A percentile compares a stretch with the other conserved stretches of the same genome.
These are phyloP conservation scores for Paracorniculantispora psalliotae DNA, from an alignment of 2,329 filamentous ascomycete species.

Conservation along the genomic window DNA sequence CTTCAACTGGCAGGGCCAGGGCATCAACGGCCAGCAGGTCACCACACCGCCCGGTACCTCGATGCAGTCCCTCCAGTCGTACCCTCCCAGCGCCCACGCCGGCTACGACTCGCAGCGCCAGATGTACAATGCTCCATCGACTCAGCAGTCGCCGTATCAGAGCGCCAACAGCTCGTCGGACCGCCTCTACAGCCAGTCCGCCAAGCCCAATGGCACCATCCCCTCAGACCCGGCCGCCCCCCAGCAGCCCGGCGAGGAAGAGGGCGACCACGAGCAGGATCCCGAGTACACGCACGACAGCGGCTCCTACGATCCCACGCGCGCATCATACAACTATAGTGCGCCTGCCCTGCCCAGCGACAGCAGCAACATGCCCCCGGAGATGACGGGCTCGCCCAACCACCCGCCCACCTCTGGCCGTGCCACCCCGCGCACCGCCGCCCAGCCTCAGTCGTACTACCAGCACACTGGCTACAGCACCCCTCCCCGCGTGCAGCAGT, in stretches of 20 bases:
- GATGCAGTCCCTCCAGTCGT: constrained; percentile 74
- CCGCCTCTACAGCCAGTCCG: constrained; percentile 62
- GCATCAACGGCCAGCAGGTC: constrained; percentile 62
- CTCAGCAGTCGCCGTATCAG: constrained; percentile 68
- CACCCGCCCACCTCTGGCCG: constrained; percentile 78
- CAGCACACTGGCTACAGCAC: constrained; percentile 68
- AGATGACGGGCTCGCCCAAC: constrained; percentile 75
- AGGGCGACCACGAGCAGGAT: constrained; percentile 69
- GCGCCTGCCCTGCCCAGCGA: constrained; percentile 62
- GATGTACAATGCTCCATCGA: constrained; percentile 68
- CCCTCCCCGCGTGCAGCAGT: constrained; percentile 63
- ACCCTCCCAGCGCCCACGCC: constrained; percentile 59
- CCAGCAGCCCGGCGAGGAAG: constrained; percentile 57
- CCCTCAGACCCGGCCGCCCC: constrained; percentile 45
- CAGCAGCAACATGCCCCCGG: constrained; percentile 71
- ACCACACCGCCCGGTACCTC: constrained; percentile 78
- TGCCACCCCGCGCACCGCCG: constrained; percentile 77
- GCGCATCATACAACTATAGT: constrained; percentile 73
- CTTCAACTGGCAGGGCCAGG: constrained; percentile 70
- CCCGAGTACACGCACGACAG: constrained; percentile 84
- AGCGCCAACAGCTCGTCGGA: constrained; percentile 56
- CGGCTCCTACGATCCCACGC: constrained; percentile 66
- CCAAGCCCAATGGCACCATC: constrained; percentile 65
- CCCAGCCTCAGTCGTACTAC: constrained; percentile 70
- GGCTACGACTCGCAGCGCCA: constrained; percentile 71